Evolutionary conservation across 75 land plant genomes (phyloP), one percentile per base, ranked within the genome.

Genomic region (Azolla pinnata): DNA sequence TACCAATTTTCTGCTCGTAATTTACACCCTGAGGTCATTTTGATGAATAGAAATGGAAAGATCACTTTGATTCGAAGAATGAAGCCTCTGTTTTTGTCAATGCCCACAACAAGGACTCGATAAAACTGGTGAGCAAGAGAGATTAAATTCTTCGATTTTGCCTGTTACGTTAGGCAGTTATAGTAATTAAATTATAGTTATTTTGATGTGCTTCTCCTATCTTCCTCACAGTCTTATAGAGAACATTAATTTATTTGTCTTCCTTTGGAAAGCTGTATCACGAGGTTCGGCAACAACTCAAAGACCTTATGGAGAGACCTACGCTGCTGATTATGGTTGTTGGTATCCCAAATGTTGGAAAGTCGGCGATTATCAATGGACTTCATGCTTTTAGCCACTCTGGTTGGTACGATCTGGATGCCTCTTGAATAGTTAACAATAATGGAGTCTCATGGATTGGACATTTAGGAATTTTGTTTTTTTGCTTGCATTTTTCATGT

Each of bases 261-360:
- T 12, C 25, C 2, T 14, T n/a, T 63, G 3, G 23, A 33, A 56
- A 88, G 97, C 82, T 91, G 72, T 68, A 88, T 48, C 73, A 69
- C 29, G 79, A 70, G 53, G 82, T 79, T 30, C 79, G 85, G 67
- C 31, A 66, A 29, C 75, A 76, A 64, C 44, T 85, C 42, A 81
- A 68, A 59, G 84, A 81, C 33, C 75, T 46, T 40, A 75, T 92
- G 29, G 70, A 72, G 72, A 82, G 90, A 35, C 95, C 97, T 28
- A 92, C 97, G 29, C 79, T 92, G 25, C 71, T 92, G 65, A 86
- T 88, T 28, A 88, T 92, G 96, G 95, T 92, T 7, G 82, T 88
- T 56, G 97, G 97, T 44, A 85, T 92, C 60, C 97, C 97, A 3
- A 92, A 92, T 78, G 95, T 92, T 62, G 97, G 97, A 31, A 92